Evolutionary conservation across 2,329 filamentous ascomycete genomes (phyloP), one percentile per base, ranked within the genome.

Genomic region (Myriosclerotinia curreyana): DNA sequence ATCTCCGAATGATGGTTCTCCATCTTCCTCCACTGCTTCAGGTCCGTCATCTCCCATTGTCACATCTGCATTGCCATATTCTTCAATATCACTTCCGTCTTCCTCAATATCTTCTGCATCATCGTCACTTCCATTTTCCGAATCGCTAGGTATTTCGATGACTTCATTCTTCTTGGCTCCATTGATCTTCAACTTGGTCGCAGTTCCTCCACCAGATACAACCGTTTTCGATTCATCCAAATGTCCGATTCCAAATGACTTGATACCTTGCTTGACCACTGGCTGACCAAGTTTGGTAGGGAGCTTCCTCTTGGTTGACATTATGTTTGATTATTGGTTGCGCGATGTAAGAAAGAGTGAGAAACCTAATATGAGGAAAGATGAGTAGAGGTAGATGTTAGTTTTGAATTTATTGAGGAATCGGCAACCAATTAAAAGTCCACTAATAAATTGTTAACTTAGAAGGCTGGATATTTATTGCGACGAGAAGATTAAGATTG

Each of bases 1-100:
- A 74, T 98, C 94, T 71, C 92, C 94, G 75, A 98, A 96, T 0
- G 92, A 91, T 3, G 91, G 90, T 71, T 76, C 73, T 6, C 69
- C 73, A 36, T 71, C 71, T 50, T 73, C 71, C 63, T 72, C 71
- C 17, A 71, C 66, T 12, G 76, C 74, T 40, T 79, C 77, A 64
- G 69, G 68, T 48, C 79, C 78, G 48, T 77, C 77, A 55, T 81
- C 70, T 60, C 63, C 64, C 48, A 48, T 66, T 28, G 51, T 68
- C 25, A 63, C 84, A 54, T 62, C 64, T n/a, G 52, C 73, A 17
- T 75, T 78, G 31, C 79, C 81, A 49, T 76, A 70, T 22, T 83
- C 82, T 5, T 79, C 71, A 54, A 79, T 76, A 63, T 77, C 78
- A 46, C 76, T 77, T 69, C 82, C 82, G 64, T 70, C 76, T 48